Base-by-base conservation (phyloP, 768 basidiomycete species). In the Wakefieldia striispora region DNA sequence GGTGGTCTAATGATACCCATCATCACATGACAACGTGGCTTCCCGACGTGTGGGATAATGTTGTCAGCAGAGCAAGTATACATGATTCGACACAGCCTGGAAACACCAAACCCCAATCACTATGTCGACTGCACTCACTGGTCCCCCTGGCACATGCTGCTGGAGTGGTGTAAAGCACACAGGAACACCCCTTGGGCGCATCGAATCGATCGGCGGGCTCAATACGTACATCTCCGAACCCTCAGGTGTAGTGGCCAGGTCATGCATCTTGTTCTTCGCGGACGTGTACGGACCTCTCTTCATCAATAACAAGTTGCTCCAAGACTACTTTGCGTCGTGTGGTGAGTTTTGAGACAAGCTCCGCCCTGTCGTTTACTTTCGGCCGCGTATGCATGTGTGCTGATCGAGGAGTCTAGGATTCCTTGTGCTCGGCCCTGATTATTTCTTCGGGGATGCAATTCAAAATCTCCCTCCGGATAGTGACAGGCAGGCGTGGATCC, bases 261-360 rank as follows among this genome's bases (percentile, higher is more conserved):
- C 33, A 33, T 72, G 71, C 51, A 62, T 86, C n/a, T 61, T 86
- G 19, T 85, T 72, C 70, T 76, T 81, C 51, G 54, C 82, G 0
- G 84, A 86, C 53, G 74, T 85, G 3, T 83, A 70, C 56, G 77
- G 84, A 1, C 78, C 84, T 3, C 74, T 83, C 50, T 82, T 71
- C 57, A 43, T 78, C 52, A 86, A 85, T 61, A 76, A 74, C 43
- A 70, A 82, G 63, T 69, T 84, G 19, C 48, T 86, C 6, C 81
- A 84, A 59, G 83, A 87, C 60, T 86, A 77, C 56, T 83, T 79
- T 52, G 83, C 85, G 1, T 68, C 76, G 7, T 70, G 78, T 17
- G 84, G 84, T 85, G 47, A 2, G 10, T 44, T 16, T 33, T 16
- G 12, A 23, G 23, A 29, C 9, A 4, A 10, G 6, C 10, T 10